Conservation (phyloP, 176 grass and related monocot genomes). For the Cenchrus purpureus region DNA sequence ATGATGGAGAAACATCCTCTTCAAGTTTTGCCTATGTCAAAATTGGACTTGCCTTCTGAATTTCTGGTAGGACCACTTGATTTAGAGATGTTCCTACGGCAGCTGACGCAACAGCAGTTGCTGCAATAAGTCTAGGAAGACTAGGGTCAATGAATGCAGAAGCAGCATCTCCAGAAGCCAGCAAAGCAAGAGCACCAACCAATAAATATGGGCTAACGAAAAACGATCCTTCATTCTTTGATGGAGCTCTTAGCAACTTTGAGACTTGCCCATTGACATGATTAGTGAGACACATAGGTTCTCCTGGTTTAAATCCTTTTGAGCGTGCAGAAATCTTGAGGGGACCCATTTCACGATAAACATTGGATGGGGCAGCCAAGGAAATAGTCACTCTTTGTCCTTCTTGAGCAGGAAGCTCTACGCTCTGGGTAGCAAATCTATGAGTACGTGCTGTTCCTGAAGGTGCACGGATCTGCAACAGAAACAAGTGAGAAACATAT, state of each 20-base stretch:
- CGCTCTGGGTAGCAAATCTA: constrained; percentile 76
- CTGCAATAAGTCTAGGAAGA: constrained; percentile 77
- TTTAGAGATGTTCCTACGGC: constrained; percentile 67
- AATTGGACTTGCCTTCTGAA: constrained; percentile 61
- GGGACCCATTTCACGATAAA: constrained; percentile 74
- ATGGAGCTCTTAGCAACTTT: constrained; percentile 74
- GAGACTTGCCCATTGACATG: constrained; percentile 76
- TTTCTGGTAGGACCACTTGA: constrained; percentile 72
- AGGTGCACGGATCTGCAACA: constrained; percentile 73
- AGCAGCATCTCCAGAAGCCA: constrained; percentile 77
- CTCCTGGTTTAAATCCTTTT: constrained; percentile 69
- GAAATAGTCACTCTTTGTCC: constrained; percentile 95
- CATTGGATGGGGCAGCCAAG: constrained; percentile 70
- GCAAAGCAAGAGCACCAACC: constrained; percentile 68
- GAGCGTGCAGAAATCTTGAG: constrained; percentile 65
- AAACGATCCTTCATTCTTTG: constrained; percentile 56
- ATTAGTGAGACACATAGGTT: constrained; percentile 90
- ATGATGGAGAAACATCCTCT: not conserved
- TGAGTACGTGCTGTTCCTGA: constrained; percentile 82
- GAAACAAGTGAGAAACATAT: constrained; percentile 33
- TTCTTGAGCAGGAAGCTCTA: constrained; percentile 88
- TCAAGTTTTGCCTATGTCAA: constrained; percentile 1
- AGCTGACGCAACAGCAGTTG: constrained; percentile 69
- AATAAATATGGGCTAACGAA: constrained; percentile 70
- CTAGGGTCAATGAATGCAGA: constrained; percentile 78